Evolutionary conservation across 2,329 filamentous ascomycete genomes (phyloP).

Genomic region (Colletotrichum sp.): DNA sequence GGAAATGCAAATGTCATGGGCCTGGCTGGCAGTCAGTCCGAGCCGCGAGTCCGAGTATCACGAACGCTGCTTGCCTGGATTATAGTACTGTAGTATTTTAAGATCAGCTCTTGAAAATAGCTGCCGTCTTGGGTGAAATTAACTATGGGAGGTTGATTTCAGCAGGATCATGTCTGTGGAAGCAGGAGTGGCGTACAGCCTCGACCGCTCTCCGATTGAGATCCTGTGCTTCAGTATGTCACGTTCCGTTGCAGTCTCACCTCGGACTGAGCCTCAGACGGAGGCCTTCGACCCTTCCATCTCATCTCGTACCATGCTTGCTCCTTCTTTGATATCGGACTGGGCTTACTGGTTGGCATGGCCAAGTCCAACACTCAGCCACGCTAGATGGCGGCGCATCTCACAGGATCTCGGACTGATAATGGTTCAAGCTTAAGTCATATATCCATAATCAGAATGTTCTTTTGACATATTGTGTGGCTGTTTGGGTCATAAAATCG

Average conservation of each 20-base stretch:
- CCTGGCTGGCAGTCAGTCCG: not conserved
- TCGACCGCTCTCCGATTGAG: accelerated
- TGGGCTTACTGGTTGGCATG: not conserved
- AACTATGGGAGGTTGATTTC: not conserved
- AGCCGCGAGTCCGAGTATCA: not conserved
- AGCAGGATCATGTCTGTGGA: accelerated
- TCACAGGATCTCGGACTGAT: not conserved
- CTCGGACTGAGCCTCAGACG: not conserved
- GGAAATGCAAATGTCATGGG: too few relatives aligned
- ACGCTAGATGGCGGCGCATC: not conserved
- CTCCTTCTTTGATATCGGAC: not conserved
- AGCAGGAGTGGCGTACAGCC: not conserved
- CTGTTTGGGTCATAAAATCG: not conserved
- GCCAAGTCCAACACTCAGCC: not conserved
- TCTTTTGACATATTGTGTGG: not conserved
- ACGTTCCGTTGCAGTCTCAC: not conserved
- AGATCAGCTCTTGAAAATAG: accelerated
- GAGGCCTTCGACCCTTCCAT: not conserved
- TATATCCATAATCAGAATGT: not conserved
- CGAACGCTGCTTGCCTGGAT: not conserved
- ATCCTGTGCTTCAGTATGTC: not conserved
- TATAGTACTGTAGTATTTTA: not conserved
- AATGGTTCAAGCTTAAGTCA: not conserved
- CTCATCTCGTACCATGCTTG: not conserved
- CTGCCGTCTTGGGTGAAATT: not conserved